phyloP scores from a whole-genome alignment of 2,329 filamentous ascomycete species.

The Davidsoniella virescens region DNA sequence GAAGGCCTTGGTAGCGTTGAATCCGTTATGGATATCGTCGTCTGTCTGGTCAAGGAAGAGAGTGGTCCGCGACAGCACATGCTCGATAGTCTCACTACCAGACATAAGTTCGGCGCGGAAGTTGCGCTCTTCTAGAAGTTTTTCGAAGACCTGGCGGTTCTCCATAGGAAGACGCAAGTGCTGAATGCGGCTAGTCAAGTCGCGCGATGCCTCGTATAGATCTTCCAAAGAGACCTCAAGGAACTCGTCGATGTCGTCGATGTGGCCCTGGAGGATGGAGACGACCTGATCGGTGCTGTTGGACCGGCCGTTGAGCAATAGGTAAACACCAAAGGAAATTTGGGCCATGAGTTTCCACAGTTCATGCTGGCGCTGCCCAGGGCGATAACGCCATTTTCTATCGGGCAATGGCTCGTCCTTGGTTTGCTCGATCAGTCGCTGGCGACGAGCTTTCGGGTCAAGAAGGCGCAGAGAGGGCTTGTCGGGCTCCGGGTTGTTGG shows the following conservation, averaged over 20 bases:
- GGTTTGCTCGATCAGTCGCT: constrained; percentile 49
- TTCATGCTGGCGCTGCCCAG: constrained; percentile 67
- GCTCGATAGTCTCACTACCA: constrained; percentile 82
- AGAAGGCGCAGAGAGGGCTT: constrained; percentile 38
- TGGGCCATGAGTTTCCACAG: constrained; percentile 81
- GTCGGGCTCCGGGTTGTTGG: constrained; percentile 13
- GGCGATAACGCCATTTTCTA: constrained; percentile 58
- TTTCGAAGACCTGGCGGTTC: constrained; percentile 68
- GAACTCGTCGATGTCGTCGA: constrained; percentile 87
- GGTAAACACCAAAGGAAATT: constrained; percentile 83
- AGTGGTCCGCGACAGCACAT: constrained; percentile 68
- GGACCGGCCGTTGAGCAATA: constrained; percentile 69
- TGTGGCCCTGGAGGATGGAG: constrained; percentile 75
- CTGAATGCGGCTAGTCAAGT: constrained; percentile 65
- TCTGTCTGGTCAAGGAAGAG: constrained; percentile 60
- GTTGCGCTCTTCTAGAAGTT: constrained; percentile 68
- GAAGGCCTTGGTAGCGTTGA: constrained; percentile 61
- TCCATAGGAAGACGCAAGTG: constrained; percentile 70
- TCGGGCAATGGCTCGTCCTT: constrained; percentile 56
- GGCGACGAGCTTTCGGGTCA: constrained; percentile 46
- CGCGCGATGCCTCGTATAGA: constrained; percentile 58
- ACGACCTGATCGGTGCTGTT: constrained; percentile 82
- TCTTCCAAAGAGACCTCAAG: constrained; percentile 76
- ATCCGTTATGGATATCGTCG: constrained; percentile 62
- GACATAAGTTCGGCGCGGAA: constrained; percentile 72